phyloP scores from a whole-genome alignment of 2,329 filamentous ascomycete genomes.

The Aspergillus udagawae region DNA sequence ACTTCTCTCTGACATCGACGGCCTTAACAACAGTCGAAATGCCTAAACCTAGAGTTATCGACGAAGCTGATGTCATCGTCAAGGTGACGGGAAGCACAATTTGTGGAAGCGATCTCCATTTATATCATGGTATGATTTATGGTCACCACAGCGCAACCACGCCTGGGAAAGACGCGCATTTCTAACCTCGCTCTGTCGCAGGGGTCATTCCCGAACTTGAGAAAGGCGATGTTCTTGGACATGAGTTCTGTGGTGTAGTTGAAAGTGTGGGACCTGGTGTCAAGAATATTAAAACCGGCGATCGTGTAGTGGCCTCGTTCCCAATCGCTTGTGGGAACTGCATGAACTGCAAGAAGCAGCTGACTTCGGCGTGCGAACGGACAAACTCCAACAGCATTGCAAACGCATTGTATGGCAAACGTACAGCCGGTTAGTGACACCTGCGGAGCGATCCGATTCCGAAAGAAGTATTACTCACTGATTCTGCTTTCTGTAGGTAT shows the following conservation, averaged over 20 bases:
- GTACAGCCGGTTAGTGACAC: conserved; percentile 58
- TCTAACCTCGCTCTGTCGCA: conserved; percentile 15
- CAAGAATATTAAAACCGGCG: conserved; percentile 54
- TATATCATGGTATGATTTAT: conserved; percentile 34
- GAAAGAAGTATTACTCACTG: not conserved
- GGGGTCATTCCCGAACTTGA: conserved; percentile 54
- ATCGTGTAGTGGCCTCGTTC: conserved; percentile 78
- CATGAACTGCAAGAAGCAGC: conserved; percentile 73
- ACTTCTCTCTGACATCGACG: not conserved
- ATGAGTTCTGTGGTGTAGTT: conserved; percentile 52
- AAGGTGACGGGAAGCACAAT: conserved; percentile 67
- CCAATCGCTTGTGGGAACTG: conserved; percentile 70
- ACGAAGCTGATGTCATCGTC: conserved; percentile 72
- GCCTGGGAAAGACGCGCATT: not conserved
- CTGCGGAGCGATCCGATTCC: not conserved
- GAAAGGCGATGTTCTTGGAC: conserved; percentile 64
- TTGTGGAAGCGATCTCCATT: conserved; percentile 58
- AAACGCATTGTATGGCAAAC: conserved; percentile 73
- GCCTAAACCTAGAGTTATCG: conserved; percentile 67
- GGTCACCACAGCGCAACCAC: not conserved
- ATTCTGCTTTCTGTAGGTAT: conserved; percentile 42
- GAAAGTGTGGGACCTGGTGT: conserved; percentile 54
- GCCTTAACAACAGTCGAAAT: conserved; percentile 49
- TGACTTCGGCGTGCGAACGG: conserved; percentile 73
- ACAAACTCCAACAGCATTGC: conserved; percentile 71